Evolutionary conservation across 2,329 filamentous ascomycete genomes (phyloP), one percentile per base, ranked within the genome.

Genomic region (Cladophialophora carrionii): DNA sequence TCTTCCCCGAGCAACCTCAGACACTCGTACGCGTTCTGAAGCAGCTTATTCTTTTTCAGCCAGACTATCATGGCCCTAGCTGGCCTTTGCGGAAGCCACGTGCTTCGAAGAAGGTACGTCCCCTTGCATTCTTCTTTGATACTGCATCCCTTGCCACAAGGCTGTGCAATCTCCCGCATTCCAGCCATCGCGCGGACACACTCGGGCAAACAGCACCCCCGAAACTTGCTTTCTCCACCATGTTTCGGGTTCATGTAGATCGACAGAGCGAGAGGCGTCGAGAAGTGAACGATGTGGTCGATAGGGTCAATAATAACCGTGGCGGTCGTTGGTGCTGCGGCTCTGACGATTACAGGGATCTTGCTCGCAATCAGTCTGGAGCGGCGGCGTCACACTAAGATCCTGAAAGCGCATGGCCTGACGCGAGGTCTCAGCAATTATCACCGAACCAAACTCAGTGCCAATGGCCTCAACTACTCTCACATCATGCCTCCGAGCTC

Each of bases 381-480:
- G 54, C 66, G 70, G 37, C 65, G 65, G 41, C 62, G 66, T 22
- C 62, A 68, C 61, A 64, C 57, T 7, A 52, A 66, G 8, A 51
- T 68, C 24, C 29, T 68, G n/a, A 41, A 55, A 54, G 49, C 43
- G 6, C 62, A 70, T 55, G 61, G 62, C 8, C 41, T 69, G 6
- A 61, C 62, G 22, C 61, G 65, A 52, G 61, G 62, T 29, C 63
- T 68, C 55, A 66, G 60, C 29, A 64, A 46, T 9, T 67, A 66
- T 65, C 65, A 71, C 53, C 63, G 68, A 60, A 22, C 68, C 8
- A 68, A 65, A 37, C 68, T 70, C 61, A 67, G 67, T 49, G 66
- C 64, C 31, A 67, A 54, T 31, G 67, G 70, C 43, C 57, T 57
- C 57, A 67, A 70, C 37, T 71, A 70, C 51, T 62, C 67, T n/a